Evolutionary conservation across 345 rosid species (phyloP).

Genomic region (Microthlaspi erraticum): DNA sequence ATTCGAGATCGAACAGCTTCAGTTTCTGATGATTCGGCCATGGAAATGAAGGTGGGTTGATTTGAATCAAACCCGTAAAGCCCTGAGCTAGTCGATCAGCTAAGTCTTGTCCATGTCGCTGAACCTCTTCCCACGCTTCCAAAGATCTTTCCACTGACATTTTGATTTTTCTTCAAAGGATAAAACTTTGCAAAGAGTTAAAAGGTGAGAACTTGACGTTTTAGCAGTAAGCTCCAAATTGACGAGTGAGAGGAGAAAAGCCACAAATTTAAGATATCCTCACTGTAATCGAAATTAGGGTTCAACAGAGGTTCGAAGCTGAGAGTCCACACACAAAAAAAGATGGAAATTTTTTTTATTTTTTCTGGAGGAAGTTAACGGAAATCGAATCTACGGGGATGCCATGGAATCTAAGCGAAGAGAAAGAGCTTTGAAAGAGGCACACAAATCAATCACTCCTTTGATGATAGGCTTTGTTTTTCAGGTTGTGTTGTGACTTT

Average conservation of each 20-base stretch:
- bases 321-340: conserved; percentile 20
- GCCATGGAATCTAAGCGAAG: conserved; percentile 30
- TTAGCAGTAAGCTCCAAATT: neutral
- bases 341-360: conserved; percentile 2
- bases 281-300: conserved; percentile 14
- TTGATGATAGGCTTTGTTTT: conserved; percentile 31
- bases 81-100: conserved; percentile 93
- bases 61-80: conserved; percentile 78
- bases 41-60: conserved; percentile 67
- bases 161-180: conserved; percentile 15
- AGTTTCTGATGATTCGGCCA: conserved; percentile 70
- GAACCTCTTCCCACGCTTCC: conserved; percentile 98
- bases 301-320: conserved; percentile 13
- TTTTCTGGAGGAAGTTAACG: neutral
- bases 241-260: neutral
- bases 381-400: conserved; percentile 27
- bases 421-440: conserved; percentile 6
- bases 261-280: conserved; percentile 18
- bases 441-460: conserved; percentile 30
- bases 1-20: conserved; percentile 76
- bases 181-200: conserved; percentile 24
- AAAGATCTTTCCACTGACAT: conserved; percentile 93
- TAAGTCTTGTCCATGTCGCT: conserved; percentile 88
- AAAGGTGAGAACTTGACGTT: conserved; percentile 24
- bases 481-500: conserved; percentile 10